Conservation (phyloP, 2,329 filamentous ascomycete species). For the Diaporthe ampelina region DNA sequence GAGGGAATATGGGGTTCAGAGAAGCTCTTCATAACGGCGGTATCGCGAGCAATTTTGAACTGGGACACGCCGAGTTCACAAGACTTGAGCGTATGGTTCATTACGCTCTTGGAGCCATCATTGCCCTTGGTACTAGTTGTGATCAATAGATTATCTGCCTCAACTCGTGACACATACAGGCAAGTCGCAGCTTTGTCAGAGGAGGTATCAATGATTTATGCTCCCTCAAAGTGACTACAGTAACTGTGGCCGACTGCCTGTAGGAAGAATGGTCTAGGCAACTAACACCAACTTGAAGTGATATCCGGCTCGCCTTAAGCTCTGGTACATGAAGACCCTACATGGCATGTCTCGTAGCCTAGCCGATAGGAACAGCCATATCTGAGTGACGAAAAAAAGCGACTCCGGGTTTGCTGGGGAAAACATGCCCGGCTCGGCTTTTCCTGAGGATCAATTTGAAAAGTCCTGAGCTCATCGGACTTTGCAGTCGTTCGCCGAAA, state of each 20-base stretch:
- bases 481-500: background rate
- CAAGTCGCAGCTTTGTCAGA: too few relatives aligned
- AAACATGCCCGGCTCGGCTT: background rate
- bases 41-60: background rate
- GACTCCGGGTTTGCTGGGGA: too few relatives aligned
- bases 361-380: background rate
- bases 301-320: background rate
- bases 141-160: background rate
- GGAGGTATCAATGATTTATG: too few relatives aligned
- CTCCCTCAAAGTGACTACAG: too few relatives aligned
- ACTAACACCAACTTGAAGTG: background rate
- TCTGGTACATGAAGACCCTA: background rate
- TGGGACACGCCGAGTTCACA: background rate
- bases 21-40: too few relatives aligned
- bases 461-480: background rate
- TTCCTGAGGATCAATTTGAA: background rate
- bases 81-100: too few relatives aligned
- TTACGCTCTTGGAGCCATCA: background rate
- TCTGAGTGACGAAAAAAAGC: background rate
- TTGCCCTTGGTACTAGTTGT: background rate
- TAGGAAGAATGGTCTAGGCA: background rate
- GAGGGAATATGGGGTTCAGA: too few relatives aligned
- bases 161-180: too few relatives aligned
- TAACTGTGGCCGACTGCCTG: background rate
- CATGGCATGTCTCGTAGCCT: background rate